Evolutionary conservation across 768 basidiomycete genomes (phyloP), one percentile per base, ranked within the genome.

Genomic region (Harrya chromipes): DNA sequence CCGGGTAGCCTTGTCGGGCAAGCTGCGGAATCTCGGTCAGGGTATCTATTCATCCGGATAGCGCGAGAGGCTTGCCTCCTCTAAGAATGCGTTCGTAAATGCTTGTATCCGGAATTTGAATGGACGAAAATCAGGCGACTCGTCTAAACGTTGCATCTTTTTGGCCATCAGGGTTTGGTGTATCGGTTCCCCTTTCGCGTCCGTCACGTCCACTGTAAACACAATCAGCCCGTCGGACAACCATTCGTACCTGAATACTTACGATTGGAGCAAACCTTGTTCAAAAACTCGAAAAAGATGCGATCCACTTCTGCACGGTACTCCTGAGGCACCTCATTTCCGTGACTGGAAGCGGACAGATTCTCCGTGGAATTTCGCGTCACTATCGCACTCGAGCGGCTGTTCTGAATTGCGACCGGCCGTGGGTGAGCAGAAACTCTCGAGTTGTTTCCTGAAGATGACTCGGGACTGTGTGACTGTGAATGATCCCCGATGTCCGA

Each of bases 31-130:
- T 45, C 52, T 42, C 24, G 19, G 45, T 68, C 47, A 51, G 47
- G 26, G n/a, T 10, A 40, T 37, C 17, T 33, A 17, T 46, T 39
- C 23, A 31, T 55, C 42, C 31, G 31, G 51, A 48, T 14, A 48
- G 35, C 26, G 35, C 20, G 29, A 19, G 12, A 47, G 24, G 63
- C 73, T 58, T 66, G 90, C 90, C 75, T 92, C 88, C 68, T 97
- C 97, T 57, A 94, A 75, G 63, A 98, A 98, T 4, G 88, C 89
- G 61, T 92, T 89, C 6, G 94, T 98, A 70, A 99, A 99, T 1
- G 95, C 95, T 64, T 93, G 91, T 57, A 99, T 99, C 50, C 95
- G 84, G 73, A 99, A 99, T 70, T 97, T 97, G 83, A 99, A 98
- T 41, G 95, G 95, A 23, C 95, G 83, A 71, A 95, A 99, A 69